These are phyloP conservation scores for Cytospora piceae DNA, from an alignment of 2,329 filamentous ascomycete species.

Conservation along the genomic window DNA sequence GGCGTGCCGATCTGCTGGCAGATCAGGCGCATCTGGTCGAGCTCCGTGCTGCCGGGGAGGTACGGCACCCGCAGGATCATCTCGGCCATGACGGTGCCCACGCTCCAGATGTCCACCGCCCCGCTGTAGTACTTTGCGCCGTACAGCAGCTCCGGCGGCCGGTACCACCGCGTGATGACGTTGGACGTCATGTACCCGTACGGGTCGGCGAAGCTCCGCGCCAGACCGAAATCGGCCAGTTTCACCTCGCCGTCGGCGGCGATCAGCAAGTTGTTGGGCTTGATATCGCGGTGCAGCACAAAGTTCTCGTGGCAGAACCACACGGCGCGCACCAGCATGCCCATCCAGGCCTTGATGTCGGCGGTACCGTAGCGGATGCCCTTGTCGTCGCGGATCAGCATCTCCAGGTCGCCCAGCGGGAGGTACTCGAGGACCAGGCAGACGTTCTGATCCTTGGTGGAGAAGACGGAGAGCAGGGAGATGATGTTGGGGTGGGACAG, in stretches of 20 bases:
- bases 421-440: constrained; percentile 95
- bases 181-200: constrained; percentile 88
- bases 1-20: constrained; percentile 86
- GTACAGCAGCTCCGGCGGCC: constrained; percentile 90
- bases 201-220: constrained; percentile 85
- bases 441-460: constrained; percentile 93
- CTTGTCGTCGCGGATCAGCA: constrained; percentile 84
- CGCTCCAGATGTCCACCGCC: constrained; percentile 91
- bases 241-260: constrained; percentile 92
- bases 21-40: constrained; percentile 85
- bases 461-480: constrained; percentile 88
- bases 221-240: constrained; percentile 96
- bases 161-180: constrained; percentile 96
- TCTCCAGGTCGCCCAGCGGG: constrained; percentile 91
- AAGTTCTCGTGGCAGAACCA: constrained; percentile 98
- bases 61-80: constrained; percentile 82
- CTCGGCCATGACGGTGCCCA: constrained; percentile 92
- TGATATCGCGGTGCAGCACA: constrained; percentile 95
- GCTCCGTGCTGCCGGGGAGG: constrained; percentile 80
- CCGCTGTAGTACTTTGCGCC: constrained; percentile 88
- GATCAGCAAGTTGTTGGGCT: constrained; percentile 96
- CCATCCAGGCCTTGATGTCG: constrained; percentile 98
- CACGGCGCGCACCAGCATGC: constrained; percentile 89
- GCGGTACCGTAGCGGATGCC: constrained; percentile 79
- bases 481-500: constrained; percentile 96